Base-by-base conservation (phyloP, 2,329 filamentous ascomycete genomes). In the Diaporthe sp. region DNA sequence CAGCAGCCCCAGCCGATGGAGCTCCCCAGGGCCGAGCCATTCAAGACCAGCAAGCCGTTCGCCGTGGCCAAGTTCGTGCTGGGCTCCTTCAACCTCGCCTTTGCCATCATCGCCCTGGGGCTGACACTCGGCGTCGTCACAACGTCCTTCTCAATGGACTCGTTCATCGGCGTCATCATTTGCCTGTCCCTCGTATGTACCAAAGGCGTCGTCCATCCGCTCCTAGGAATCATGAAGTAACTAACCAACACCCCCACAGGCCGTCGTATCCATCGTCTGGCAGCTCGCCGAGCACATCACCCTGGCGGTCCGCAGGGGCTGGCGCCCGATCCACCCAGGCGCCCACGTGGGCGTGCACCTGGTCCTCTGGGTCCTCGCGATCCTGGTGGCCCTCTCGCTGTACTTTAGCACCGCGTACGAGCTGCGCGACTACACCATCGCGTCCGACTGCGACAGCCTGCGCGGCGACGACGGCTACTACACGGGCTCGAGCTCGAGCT, bases 301-400 rank as follows among this genome's bases (percentile, higher is more conserved):
- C 37, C 81, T 84, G 25, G 80, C 78, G 49, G 74, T 80, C 22
- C 84, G 84, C 51, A 82, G 80, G 9, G 81, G 79, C 67, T 79
- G 81, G 34, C 77, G 77, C 4, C 84, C 85, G 51, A 85, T 88
- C 28, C 85, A 86, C 71, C 86, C 87, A 0, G 86, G 85, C 37
- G 84, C 83, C 10, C 86, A 88, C 62, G 84, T 88, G 46, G 85
- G 79, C 71, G 55, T 86, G 19, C 84, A 84, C 44, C 84, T 88
- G 3, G 68, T 87, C 76, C 80, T 88, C 73, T 87, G 84, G 83
- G 77, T 88, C 9, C 74, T 79, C 31, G 79, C 81, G n/a, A 61
- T 79, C 51, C 39, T 81, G 17, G 74, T 82, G 3, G 80, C 81
- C n/a, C 82, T 87, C 5, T 73, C 87, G 76, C 79, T 87, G 72